Base-by-base conservation (phyloP, 2,329 filamentous ascomycete genomes). In the Calonectria crousiana region DNA sequence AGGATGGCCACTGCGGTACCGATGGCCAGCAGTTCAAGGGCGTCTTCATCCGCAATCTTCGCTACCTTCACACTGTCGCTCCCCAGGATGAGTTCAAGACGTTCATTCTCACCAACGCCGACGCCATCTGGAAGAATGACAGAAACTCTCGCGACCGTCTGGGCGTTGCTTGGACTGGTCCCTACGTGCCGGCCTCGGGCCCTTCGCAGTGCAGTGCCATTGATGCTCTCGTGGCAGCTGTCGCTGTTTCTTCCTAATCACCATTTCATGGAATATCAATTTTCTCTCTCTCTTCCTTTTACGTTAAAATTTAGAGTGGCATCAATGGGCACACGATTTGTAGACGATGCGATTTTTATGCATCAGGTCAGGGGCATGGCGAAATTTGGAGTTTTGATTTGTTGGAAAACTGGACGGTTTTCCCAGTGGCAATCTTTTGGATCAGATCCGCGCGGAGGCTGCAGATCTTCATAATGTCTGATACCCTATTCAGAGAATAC, bases 1-100 rank as follows among this genome's bases (percentile, higher is more conserved):
- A 76, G 18, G 66, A 76, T 11, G 82, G 82, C 51, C 77, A 85
- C 76, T 90, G 87, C 69, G 86, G 85, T 14, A 82, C 79, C 23
- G 89, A 92, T 73, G 89, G 87, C 1, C 87, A 90, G 41, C 91
- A 94, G 79, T 95, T 95, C 88, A 95, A 95, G 83, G 93, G 93
- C 4, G 87, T 95, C 44, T 94, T 95, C 76, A 87, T 90, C 20
- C 88, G 92, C 26, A 94, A 94, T 79, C 84, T 95, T 26, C 87
- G 88, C 41, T 88, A 90, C 69, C 83, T 95, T 41, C 86, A 93
- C 28, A 79, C 84, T 1, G 89, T 83, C 3, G 88, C 87, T 1
- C 89, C 90, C 0, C 84, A 89, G 47, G 81, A 86, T 4, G 81
- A 82, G 13, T 93, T 92, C 79, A 84, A 83, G 16, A 81, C 84